Base-by-base conservation (phyloP, 805 yeast genomes). In the Teunomyces pallodes region DNA sequence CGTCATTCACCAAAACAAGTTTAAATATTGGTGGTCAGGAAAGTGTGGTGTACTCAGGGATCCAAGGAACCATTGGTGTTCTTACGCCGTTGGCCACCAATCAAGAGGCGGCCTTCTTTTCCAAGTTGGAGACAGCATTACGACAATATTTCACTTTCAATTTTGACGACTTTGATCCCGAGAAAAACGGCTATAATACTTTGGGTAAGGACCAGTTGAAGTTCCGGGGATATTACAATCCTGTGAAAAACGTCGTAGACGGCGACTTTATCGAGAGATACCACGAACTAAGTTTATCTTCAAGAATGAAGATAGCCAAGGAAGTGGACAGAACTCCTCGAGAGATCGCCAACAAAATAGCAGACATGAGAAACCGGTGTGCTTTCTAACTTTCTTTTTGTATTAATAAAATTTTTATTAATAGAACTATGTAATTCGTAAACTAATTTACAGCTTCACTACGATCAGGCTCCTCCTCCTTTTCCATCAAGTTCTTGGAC, bases 211-310 rank as follows among this genome's bases (percentile, higher is more conserved):
- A 86, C 52, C 87, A 84, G 48, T 50, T 80, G 52, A 78, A 77
- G 48, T 91, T 76, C 61, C 69, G 97, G 47, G 77, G 97, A 45
- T 86, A 85, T 59, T 90, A 89, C 62, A 82, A 81, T n/a, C 97
- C 97, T 0, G 79, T 77, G 2, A 84, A 83, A 53, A 77, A 81
- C 43, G 83, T 87, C 2, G 76, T 94, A 36, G 97, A 94, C 66
- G 99, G 99, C 8, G 98, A 94, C 61, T 70, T 88, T 12, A 72
- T 92, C 42, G 97, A 90, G 57, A 62, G 66, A 36, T 87, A 72
- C 57, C 65, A 59, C 42, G 58, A 62, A 8, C 60, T 80, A 16
- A 57, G 59, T 10, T 61, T 64, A 1, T 55, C 67, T 1, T 59
- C 63, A 3, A 72, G 77, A 48, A 55, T 69, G 16, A 63, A 59